Base-by-base conservation (phyloP, 2,329 filamentous ascomycete species). In the Phoma sp. region DNA sequence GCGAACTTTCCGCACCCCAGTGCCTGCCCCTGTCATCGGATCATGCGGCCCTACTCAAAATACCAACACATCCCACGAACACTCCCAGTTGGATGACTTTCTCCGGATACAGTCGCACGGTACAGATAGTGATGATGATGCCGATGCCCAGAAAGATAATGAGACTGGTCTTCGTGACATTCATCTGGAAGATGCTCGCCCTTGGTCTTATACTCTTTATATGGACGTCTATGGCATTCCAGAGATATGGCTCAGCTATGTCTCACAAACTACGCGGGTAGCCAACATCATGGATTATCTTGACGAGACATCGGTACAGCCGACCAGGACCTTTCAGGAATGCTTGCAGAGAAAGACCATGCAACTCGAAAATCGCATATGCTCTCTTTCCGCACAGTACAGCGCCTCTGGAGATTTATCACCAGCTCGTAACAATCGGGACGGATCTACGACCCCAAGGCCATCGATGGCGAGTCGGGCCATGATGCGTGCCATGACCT, bases 231-330 rank as follows among this genome's bases (percentile, higher is more conserved):
- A 79, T 42, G 76, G 77, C 2, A 74, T 79, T 11, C 69, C 76
- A 0, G 77, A 79, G 42, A 77, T 74, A 12, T 79, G 77, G 75
- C 66, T 79, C 2, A 77, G 74, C 28, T 65, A 78, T 3, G 66
- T 80, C 12, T 79, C 77, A 1, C 77, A 78, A 50, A 78, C 77
- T 1, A 78, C 76, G 1, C 65, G 77, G 23, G 62, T 80, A 11
- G 77, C 77, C 12, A 79, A 77, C 57, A 60, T 63, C 30, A 40
- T 63, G 18, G 62, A 63, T n/a, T 57, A 60, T 17, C 29, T 59
- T 2, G 45, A 56, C 12, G 48, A 36, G 48, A 58, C 47, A 26
- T 45, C 43, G 11, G 33, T 46, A 47, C 51, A 56, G 33, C 51
- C 40, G 37, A 60, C 32, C 40, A 51, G 42, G n/a, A 40, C 28